A percentile compares a stretch with the other conserved stretches of the same genome.
Conservation (phyloP, 148 eudicot genomes). For the Arctostaphylos glauca region DNA sequence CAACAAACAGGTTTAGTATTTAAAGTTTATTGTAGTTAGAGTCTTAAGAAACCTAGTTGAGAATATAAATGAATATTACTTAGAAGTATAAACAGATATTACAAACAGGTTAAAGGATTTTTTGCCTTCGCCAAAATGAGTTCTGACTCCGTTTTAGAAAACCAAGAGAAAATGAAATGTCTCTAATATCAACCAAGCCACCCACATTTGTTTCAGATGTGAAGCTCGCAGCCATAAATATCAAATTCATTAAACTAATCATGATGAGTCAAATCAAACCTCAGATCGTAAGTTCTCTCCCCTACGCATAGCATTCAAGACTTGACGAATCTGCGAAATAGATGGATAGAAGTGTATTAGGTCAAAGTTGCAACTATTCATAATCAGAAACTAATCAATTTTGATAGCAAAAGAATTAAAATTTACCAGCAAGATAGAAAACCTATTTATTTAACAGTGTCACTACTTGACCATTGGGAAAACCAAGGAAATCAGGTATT, state of each 20-base stretch:
- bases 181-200: neutral
- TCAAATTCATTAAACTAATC: neutral
- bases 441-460: neutral
- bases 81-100: neutral
- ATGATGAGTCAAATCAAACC: slow-evolving; percentile 32
- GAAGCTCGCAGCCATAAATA: neutral
- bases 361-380: neutral
- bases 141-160: neutral
- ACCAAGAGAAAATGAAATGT: neutral
- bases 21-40: neutral
- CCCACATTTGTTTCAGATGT: neutral
- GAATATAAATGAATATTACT: neutral
- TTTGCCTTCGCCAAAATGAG: neutral
- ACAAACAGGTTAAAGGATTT: neutral
- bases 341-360: slow-evolving; percentile 1
- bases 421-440: neutral
- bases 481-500: neutral
- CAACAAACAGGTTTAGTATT: neutral
- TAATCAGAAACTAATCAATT: neutral
- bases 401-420: neutral
- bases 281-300: slow-evolving; percentile 44
- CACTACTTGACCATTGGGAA: neutral
- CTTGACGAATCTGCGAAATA: slow-evolving; percentile 48
- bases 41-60: neutral
- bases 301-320: slow-evolving; percentile 49